Evolutionary conservation across 1,284 basidiomycete genomes (phyloP).

Genomic region (Ceratobasidium sp.): DNA sequence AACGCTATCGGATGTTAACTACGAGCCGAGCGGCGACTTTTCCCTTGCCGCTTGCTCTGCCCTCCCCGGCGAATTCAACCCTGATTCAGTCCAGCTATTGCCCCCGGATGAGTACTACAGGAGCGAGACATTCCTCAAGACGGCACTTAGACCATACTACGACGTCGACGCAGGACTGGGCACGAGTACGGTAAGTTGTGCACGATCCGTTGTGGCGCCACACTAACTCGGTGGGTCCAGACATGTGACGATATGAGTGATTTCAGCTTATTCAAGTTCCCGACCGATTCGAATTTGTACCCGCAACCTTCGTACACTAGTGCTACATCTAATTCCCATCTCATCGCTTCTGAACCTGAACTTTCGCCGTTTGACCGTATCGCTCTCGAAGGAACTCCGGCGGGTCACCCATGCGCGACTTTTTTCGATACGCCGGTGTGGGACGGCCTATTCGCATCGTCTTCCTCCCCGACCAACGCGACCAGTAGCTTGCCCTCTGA

Average conservation of each 20-base stretch:
- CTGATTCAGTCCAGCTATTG: constrained; percentile 5
- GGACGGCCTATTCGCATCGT: neutral
- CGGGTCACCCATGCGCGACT: neutral
- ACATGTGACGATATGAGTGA: neutral
- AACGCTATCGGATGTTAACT: neutral
- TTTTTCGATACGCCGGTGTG: neutral
- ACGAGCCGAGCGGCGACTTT: neutral
- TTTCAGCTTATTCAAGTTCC: neutral
- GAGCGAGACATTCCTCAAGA: neutral
- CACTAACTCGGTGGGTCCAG: neutral
- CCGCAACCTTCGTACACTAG: neutral
- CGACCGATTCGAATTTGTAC: constrained; percentile 12
- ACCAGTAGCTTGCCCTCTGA: too few species aligned
- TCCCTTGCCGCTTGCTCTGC: constrained; percentile 8
- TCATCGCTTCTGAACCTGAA: constrained; percentile 1
- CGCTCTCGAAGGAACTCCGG: neutral
- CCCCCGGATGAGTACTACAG: neutral
- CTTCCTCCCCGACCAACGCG: neutral
- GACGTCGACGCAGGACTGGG: neutral
- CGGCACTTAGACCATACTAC: constrained; percentile 11
- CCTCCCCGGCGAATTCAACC: constrained; percentile 1
- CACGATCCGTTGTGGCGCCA: neutral
- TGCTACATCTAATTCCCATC: neutral
- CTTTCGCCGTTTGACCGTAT: constrained; percentile 17
- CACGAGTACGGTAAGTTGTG: constrained; percentile 11